Percentiles rank a stretch among this genome's conserved stretches.
phyloP scores from a whole-genome alignment of 148 eudicot species.

The Fagopyrum esculentum region DNA sequence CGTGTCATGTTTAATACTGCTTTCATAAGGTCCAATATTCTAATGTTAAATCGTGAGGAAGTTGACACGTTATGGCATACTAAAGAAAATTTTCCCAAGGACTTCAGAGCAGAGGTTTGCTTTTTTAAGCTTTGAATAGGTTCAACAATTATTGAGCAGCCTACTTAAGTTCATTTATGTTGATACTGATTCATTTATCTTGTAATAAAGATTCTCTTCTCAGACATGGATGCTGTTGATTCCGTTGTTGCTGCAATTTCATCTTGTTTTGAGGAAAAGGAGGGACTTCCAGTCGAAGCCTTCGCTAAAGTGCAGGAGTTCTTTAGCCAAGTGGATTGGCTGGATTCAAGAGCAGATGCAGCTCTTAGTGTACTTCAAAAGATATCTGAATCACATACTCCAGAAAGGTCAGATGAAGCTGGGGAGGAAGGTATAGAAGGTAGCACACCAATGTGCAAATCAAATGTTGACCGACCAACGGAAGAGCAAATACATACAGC shows the following conservation, averaged over 20 bases:
- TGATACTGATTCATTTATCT: constrained; percentile 14
- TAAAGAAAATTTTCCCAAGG: constrained; percentile 65
- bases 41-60: constrained; percentile 75
- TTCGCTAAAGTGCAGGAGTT: constrained; percentile 87
- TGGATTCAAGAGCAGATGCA: constrained; percentile 55
- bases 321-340: constrained; percentile 83
- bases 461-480: constrained; percentile 20
- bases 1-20: constrained; percentile 88
- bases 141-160: neutral
- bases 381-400: constrained; percentile 29
- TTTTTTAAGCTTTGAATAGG: neutral
- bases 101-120: constrained; percentile 78
- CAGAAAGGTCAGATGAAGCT: constrained; percentile 25
- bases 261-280: constrained; percentile 78
- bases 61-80: constrained; percentile 73
- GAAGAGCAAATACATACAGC: constrained; percentile 21
- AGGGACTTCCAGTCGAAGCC: constrained; percentile 91
- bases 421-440: constrained; percentile 20
- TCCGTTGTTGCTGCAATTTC: constrained; percentile 45
- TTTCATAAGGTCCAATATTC: constrained; percentile 84
- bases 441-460: constrained; percentile 15
- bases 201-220: constrained; percentile 73
- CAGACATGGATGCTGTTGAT: constrained; percentile 73
- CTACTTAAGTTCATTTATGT: neutral
- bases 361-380: constrained; percentile 53